A percentile compares a stretch with the other conserved stretches of the same genome.
phyloP scores from a whole-genome alignment of 2,329 filamentous ascomycete species.

The Alternaria panax region DNA sequence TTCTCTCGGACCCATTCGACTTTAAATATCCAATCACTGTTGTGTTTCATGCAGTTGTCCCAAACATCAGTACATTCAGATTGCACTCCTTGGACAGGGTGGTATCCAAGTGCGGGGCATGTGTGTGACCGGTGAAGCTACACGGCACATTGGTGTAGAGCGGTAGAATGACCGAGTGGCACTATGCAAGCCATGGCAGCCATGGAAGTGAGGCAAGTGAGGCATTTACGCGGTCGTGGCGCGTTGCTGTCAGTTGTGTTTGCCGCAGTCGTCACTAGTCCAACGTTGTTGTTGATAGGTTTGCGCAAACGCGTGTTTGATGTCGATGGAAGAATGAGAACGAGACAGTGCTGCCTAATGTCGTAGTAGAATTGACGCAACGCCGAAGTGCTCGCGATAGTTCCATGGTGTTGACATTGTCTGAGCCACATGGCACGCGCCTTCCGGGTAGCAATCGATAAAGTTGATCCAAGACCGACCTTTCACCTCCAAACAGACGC shows the following conservation, averaged over 20 bases:
- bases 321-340: not conserved
- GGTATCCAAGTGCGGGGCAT: constrained; percentile 10
- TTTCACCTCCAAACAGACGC: constrained; percentile 30
- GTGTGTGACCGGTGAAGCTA: constrained; percentile 14
- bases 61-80: not conserved
- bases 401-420: constrained; percentile 30
- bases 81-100: not conserved
- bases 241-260: constrained; percentile 13
- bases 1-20: not conserved
- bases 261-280: constrained; percentile 15
- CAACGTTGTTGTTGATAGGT: not conserved
- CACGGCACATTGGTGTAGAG: not conserved
- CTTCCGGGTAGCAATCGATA: constrained; percentile 36
- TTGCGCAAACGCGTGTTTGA: not conserved
- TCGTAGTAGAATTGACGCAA: not conserved
- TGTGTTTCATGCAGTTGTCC: constrained; percentile 7
- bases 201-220: not conserved
- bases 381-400: constrained; percentile 20
- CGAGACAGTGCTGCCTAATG: no score
- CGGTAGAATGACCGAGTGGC: constrained; percentile 21
- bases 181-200: constrained; percentile 30
- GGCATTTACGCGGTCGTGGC: constrained; percentile 35
- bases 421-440: constrained; percentile 23
- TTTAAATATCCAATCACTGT: constrained; percentile 26
- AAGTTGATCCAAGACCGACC: constrained; percentile 25